These are phyloP conservation scores for Cardamine resedifolia DNA, from an alignment of 345 rosid species.

Conservation along the genomic window DNA sequence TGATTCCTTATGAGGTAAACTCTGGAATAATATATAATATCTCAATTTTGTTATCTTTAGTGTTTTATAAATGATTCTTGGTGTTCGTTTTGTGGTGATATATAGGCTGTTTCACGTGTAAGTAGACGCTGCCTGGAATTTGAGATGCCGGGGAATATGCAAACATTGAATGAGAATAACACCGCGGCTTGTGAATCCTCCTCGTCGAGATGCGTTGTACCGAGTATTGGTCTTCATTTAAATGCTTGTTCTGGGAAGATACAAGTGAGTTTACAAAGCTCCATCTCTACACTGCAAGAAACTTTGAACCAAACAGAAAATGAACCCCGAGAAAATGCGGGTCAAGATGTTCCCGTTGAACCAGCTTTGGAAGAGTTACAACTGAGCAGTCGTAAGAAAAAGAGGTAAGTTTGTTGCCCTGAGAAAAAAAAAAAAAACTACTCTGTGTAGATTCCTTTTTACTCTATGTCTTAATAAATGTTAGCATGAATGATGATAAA, in stretches of 20 bases:
- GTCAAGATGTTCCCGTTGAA: constrained; percentile 23
- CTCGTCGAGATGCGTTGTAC: constrained; percentile 51
- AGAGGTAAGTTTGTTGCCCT: constrained; percentile 51
- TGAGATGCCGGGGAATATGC: constrained; percentile 52
- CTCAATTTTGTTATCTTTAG: background rate
- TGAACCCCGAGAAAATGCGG: constrained; percentile 42
- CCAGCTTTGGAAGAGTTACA: constrained; percentile 54
- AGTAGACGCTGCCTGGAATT: constrained; percentile 93
- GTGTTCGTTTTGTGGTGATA: constrained; percentile 15
- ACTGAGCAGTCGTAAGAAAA: constrained; percentile 77
- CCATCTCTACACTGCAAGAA: constrained; percentile 53
- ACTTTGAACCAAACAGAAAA: constrained; percentile 41
- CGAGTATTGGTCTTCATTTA: constrained; percentile 94
- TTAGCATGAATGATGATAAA: constrained; percentile 20
- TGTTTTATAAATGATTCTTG: background rate
- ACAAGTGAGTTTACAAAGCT: constrained; percentile 42
- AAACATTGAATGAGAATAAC: constrained; percentile 33
- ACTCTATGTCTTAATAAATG: background rate
- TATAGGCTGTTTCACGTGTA: constrained; percentile 66
- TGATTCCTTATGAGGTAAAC: constrained; percentile 28
- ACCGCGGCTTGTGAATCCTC: constrained; percentile 21
- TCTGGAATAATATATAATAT: background rate
- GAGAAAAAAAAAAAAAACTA: background rate
- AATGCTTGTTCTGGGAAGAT: constrained; percentile 61
- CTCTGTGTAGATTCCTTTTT: background rate